Base-by-base conservation (phyloP, 495 filamentous ascomycete species). In the Penicillium riverlandense region DNA sequence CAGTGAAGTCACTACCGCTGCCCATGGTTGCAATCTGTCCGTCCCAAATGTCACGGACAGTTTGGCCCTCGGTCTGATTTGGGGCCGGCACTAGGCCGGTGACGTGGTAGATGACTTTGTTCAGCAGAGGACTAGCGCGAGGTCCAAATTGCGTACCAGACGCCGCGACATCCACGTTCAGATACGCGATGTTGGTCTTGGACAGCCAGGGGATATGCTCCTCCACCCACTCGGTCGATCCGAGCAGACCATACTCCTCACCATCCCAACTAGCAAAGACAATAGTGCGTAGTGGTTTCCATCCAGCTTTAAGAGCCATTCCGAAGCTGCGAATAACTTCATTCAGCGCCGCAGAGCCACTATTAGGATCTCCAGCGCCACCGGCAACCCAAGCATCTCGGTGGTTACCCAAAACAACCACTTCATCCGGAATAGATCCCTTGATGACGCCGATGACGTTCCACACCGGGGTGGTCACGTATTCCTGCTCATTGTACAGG, bases 391-490 rank as follows among this genome's bases (percentile, higher is more conserved):
- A 96, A 0, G 90, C 87, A 67, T 98, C 92, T 11, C 90, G 83
- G 58, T 98, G 92, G 55, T 97, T 97, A 11, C 94, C 94, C n/a
- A 97, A 66, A 7, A 98, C 74, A 38, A 96, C 75, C 9, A 95
- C 90, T 57, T 96, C 91, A 43, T 90, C 83, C 1, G 80, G 70
- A 41, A 95, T 80, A 8, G 79, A 83, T n/a, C 92, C 92, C 45
- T 95, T 95, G 63, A 98, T 90, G 28, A 90, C 73, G 29, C 92
- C 92, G 48, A 98, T 94, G 10, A 92, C 88, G 51, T 98, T 87
- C 94, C 94, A 98, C 43, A 92, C 64, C 4, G 90, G 89, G 0
- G 88, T 95, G 0, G 76, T 94, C 14, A 84, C 79, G 52, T 97
- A 95, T 35, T 96, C 85, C 60, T 95, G 88, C 48, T 88, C 70